Evolutionary conservation across 2,329 filamentous ascomycete species (phyloP).

Genomic region (Claviceps purpurea): DNA sequence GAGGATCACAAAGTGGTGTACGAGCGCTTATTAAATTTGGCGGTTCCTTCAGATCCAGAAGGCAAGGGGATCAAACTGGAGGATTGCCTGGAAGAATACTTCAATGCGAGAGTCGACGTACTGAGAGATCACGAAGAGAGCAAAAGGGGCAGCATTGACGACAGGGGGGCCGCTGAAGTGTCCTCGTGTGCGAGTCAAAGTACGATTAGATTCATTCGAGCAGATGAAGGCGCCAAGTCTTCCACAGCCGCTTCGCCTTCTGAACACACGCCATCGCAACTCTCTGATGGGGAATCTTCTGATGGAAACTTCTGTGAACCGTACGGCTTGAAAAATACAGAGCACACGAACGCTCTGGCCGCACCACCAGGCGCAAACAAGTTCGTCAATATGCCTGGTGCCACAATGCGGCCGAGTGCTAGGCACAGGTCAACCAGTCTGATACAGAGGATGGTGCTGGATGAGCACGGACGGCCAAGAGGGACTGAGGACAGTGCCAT

Average conservation of each 20-base stretch:
- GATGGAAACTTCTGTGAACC: neutral
- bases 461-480: slow-evolving; percentile 33
- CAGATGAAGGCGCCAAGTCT: slow-evolving; percentile 18
- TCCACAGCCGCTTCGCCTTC: slow-evolving; percentile 22
- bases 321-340: neutral
- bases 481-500: slow-evolving; percentile 28
- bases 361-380: neutral
- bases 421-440: slow-evolving; percentile 44
- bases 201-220: slow-evolving; percentile 21
- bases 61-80: slow-evolving; percentile 66
- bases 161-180: slow-evolving; percentile 12
- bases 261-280: slow-evolving; percentile 13
- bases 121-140: slow-evolving; percentile 54
- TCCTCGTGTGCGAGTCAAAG: slow-evolving; percentile 16
- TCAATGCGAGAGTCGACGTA: slow-evolving; percentile 88
- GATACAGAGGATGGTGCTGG: slow-evolving; percentile 45
- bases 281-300: neutral
- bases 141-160: slow-evolving; percentile 25
- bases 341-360: neutral
- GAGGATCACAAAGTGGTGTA: slow-evolving; percentile 94
- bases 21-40: slow-evolving; percentile 79
- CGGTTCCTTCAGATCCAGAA: slow-evolving; percentile 65
- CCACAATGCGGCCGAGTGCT: slow-evolving; percentile 10
- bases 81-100: slow-evolving; percentile 85
- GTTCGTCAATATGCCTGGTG: slow-evolving; percentile 1